Conservation (phyloP, 2,329 filamentous ascomycete species). For the Ophiocordyceps australis region DNA sequence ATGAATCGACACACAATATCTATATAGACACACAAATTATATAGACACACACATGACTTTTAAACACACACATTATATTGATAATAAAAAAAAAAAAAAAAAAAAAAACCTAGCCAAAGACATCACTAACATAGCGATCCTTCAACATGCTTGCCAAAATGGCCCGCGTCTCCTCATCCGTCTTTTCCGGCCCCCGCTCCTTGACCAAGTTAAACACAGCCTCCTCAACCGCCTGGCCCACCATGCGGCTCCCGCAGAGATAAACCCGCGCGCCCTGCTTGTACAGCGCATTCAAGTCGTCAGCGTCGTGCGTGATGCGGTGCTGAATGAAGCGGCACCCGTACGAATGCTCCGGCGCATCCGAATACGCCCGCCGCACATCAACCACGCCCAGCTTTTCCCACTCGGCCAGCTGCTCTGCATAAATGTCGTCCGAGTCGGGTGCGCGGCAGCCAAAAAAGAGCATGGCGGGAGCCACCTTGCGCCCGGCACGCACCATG, state of each 20-base stretch:
- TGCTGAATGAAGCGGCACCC: slow-evolving; percentile 32
- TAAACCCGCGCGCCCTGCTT: slow-evolving; percentile 33
- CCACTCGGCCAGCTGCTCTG: slow-evolving; percentile 40
- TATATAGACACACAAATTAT: too few relatives aligned
- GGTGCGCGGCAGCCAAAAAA: slow-evolving; percentile 45
- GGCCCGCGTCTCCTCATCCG: slow-evolving; percentile 19
- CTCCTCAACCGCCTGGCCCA: slow-evolving; percentile 28
- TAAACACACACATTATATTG: too few relatives aligned
- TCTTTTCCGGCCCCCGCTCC: slow-evolving; percentile 12
- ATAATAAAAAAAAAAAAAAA: too few relatives aligned
- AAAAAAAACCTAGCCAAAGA: too few relatives aligned
- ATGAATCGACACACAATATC: too few relatives aligned
- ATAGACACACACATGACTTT: too few relatives aligned
- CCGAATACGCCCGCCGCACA: slow-evolving; percentile 40
- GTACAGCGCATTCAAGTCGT: slow-evolving; percentile 20
- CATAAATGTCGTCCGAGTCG: slow-evolving; percentile 39
- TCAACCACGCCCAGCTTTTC: slow-evolving; percentile 38
- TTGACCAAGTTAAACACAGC: slow-evolving; percentile 16
- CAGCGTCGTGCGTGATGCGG: slow-evolving; percentile 15
- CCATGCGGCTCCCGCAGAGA: slow-evolving; percentile 41
- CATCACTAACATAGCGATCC: slow-evolving; percentile 39
- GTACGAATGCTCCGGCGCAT: slow-evolving; percentile 17
- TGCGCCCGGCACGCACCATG: slow-evolving; percentile 27
- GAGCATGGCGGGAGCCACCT: slow-evolving; percentile 41
- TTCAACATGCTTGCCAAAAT: slow-evolving; percentile 33